Conservation (phyloP, 495 filamentous ascomycete species). For the Hypoxylon crocopeplum region DNA sequence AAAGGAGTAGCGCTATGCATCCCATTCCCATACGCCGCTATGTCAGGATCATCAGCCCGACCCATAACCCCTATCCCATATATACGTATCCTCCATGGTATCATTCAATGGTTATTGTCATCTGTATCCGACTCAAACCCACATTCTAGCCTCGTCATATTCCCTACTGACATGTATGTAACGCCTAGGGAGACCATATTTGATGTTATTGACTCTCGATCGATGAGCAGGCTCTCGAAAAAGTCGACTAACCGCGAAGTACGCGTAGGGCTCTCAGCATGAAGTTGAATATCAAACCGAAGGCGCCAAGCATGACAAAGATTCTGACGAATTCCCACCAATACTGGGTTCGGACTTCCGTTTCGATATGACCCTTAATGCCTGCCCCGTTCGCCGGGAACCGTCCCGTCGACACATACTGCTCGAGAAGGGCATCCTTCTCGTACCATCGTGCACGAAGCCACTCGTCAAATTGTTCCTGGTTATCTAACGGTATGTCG, state of each 20-base stretch:
- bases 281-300: conserved; percentile 45
- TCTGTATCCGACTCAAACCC: conserved; percentile 1
- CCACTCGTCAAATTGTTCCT: conserved; percentile 74
- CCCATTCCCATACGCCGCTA: conserved; percentile 4
- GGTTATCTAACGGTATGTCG: conserved; percentile 70
- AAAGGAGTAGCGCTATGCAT: conserved; percentile 8
- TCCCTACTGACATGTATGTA: too few species aligned
- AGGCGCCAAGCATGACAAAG: conserved; percentile 50
- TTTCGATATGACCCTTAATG: conserved; percentile 51
- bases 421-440: conserved; percentile 78
- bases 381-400: conserved; percentile 63
- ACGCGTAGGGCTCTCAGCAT: conserved; percentile 32
- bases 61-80: conserved; percentile 12
- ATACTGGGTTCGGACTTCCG: conserved; percentile 53
- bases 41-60: not conserved
- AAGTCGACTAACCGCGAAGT: conserved; percentile 9
- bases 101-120: conserved; percentile 12
- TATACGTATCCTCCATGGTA: conserved; percentile 17
- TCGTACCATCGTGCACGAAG: conserved; percentile 77
- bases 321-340: conserved; percentile 60
- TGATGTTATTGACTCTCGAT: too few species aligned
- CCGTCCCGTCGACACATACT: conserved; percentile 69
- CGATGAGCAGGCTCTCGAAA: not conserved
- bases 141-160: not conserved
- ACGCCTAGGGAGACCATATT: too few species aligned